These are phyloP conservation scores for Euphrasia arctica DNA, from an alignment of 305 asterid species.

Conservation along the genomic window DNA sequence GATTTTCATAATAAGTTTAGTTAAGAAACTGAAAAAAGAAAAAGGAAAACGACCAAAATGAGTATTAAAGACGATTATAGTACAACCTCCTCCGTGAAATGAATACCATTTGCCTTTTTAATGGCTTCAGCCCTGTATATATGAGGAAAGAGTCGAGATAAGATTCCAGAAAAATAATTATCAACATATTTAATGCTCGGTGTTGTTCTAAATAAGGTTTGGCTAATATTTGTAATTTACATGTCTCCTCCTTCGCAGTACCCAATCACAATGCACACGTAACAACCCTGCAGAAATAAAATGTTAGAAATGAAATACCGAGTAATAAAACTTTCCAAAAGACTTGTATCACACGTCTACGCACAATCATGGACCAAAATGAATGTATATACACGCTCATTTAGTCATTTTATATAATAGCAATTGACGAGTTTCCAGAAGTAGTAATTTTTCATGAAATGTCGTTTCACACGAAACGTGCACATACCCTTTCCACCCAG, in stretches of 20 bases:
- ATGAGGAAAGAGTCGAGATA: conserved; percentile 22
- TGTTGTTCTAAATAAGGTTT: background rate
- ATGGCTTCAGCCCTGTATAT: conserved; percentile 85
- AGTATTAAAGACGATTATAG: conserved; percentile 12
- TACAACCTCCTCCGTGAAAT: conserved; percentile 90
- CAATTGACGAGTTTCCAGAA: conserved; percentile 6
- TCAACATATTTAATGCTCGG: conserved; percentile 12
- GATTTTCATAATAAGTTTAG: conserved; percentile 3
- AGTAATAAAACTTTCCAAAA: background rate
- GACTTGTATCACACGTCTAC: too few species aligned
- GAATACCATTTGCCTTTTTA: conserved; percentile 78
- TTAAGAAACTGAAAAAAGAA: background rate
- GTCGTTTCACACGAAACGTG: background rate
- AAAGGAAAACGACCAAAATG: background rate
- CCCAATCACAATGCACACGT: conserved; percentile 95
- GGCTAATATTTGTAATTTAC: conserved; percentile 48
- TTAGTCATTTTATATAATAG: background rate
- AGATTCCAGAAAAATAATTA: conserved; percentile 11
- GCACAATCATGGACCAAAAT: background rate
- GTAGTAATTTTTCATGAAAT: conserved; percentile 10
- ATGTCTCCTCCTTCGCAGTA: conserved; percentile 99
- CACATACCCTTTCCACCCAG: conserved; percentile 97
- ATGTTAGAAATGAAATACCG: conserved; percentile 2
- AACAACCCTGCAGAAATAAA: conserved; percentile 72
- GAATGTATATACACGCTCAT: background rate